Percentiles rank a stretch among this genome's conserved stretches.
Conservation (phyloP, 495 filamentous ascomycete species). For the Talaromyces wortmannii region DNA sequence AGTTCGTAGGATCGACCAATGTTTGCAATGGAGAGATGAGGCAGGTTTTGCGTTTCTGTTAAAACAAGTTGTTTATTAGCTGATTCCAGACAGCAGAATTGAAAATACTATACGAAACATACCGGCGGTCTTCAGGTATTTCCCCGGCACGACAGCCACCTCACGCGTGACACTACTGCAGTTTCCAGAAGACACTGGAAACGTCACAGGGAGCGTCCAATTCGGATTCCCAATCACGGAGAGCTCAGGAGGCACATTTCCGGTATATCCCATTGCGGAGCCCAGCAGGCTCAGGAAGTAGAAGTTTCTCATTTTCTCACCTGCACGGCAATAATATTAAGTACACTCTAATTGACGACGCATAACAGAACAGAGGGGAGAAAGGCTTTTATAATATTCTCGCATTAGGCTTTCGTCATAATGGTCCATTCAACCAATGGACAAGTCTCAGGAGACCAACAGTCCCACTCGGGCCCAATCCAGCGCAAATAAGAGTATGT, state of each 20-base stretch:
- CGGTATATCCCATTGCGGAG: not conserved
- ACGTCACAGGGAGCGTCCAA: not conserved
- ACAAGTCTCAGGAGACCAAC: no score
- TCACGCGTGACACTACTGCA: not conserved
- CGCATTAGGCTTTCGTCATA: no score
- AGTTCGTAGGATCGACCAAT: not conserved
- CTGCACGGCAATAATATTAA: not conserved
- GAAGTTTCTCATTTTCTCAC: not conserved
- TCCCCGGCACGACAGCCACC: not conserved
- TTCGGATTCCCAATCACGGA: not conserved
- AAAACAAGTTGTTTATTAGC: not conserved
- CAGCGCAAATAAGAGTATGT: no score
- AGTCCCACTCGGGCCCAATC: no score
- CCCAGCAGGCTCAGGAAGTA: not conserved
- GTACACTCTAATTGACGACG: no score
- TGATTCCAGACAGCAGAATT: not conserved
- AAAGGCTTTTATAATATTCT: no score
- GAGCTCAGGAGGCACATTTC: not conserved
- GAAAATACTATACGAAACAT: not conserved
- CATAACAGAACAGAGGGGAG: no score
- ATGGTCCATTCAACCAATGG: no score
- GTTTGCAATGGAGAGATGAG: not conserved
- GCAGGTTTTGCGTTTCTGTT: not conserved
- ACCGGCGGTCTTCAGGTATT: not conserved
- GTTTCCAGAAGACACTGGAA: not conserved